Percentiles rank a stretch among this genome's conserved stretches.
Evolutionary conservation across 2,329 filamentous ascomycete species (phyloP).

Genomic region (Cordyceps fumosorosea): DNA sequence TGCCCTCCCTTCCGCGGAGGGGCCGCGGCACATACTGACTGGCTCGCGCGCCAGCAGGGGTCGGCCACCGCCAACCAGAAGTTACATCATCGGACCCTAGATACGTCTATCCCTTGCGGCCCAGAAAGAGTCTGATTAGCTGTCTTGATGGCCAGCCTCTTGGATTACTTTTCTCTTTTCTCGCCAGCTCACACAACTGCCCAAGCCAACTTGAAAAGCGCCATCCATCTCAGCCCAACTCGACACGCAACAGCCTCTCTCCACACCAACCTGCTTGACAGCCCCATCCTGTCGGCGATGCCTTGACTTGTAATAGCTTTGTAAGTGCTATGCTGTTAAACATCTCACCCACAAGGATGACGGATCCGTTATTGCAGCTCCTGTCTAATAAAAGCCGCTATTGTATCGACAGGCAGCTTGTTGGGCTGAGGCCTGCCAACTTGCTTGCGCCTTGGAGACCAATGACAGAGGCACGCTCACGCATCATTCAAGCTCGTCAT

Average conservation of each 20-base stretch:
- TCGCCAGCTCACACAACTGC: background rate
- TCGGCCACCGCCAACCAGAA: background rate
- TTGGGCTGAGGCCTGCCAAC: background rate
- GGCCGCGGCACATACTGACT: background rate
- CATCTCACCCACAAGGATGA: background rate
- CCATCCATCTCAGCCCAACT: slow-evolving; percentile 3
- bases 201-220: background rate
- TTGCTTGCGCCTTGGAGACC: background rate
- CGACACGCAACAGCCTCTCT: background rate
- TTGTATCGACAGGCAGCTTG: background rate
- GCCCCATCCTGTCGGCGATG: background rate
- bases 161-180: background rate
- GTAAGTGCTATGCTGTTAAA: background rate
- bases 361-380: background rate
- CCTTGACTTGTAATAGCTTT: background rate
- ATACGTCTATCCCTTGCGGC: background rate
- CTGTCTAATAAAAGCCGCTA: background rate
- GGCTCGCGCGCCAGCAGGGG: background rate
- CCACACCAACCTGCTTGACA: background rate
- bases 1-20: background rate
- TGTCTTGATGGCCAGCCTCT: background rate
- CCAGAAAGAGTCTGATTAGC: too few species aligned
- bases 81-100: slow-evolving; percentile 9
- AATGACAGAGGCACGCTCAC: background rate
- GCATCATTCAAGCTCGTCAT: background rate